Conservation (phyloP, 2,329 filamentous ascomycete genomes). For the Didymosphaeria variabile region DNA sequence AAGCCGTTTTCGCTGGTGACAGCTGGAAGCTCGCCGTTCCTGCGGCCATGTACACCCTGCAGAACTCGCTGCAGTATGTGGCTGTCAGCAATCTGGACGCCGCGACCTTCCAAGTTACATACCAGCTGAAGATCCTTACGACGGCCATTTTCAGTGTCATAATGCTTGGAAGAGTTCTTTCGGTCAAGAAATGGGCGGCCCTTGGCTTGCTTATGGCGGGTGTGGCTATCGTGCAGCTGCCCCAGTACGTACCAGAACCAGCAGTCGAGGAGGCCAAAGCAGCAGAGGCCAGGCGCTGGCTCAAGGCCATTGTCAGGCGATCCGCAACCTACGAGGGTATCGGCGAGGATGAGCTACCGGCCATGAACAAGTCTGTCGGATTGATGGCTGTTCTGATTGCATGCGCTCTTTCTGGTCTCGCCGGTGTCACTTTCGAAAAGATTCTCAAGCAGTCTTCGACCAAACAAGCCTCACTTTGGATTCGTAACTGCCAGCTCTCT, state of each 20-base stretch:
- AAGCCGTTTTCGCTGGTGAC: constrained; percentile 84
- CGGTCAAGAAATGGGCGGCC: constrained; percentile 79
- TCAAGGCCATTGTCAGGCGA: constrained; percentile 60
- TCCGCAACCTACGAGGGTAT: constrained; percentile 94
- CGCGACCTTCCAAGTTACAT: constrained; percentile 91
- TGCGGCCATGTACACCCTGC: constrained; percentile 85
- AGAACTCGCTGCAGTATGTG: constrained; percentile 93
- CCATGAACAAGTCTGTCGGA: constrained; percentile 82
- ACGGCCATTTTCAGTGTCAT: constrained; percentile 87
- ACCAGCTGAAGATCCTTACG: constrained; percentile 93
- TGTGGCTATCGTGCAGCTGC: constrained; percentile 85
- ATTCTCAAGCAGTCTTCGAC: constrained; percentile 84
- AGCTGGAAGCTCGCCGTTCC: constrained; percentile 95
- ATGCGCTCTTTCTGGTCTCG: constrained; percentile 82
- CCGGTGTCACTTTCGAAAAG: constrained; percentile 89
- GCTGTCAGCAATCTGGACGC: constrained; percentile 91
- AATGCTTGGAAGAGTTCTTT: constrained; percentile 76
- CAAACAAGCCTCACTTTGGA: constrained; percentile 83
- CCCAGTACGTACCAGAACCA: constrained; percentile 65
- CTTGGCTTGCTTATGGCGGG: constrained; percentile 82
- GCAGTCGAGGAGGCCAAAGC: constrained; percentile 70
- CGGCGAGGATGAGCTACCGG: constrained; percentile 65
- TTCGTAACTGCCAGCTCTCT: constrained; percentile 91
- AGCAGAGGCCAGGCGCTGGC: constrained; percentile 20
- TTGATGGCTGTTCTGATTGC: constrained; percentile 80